Evolutionary conservation across 805 yeast species (phyloP).

Genomic region (Lachancea sp.): DNA sequence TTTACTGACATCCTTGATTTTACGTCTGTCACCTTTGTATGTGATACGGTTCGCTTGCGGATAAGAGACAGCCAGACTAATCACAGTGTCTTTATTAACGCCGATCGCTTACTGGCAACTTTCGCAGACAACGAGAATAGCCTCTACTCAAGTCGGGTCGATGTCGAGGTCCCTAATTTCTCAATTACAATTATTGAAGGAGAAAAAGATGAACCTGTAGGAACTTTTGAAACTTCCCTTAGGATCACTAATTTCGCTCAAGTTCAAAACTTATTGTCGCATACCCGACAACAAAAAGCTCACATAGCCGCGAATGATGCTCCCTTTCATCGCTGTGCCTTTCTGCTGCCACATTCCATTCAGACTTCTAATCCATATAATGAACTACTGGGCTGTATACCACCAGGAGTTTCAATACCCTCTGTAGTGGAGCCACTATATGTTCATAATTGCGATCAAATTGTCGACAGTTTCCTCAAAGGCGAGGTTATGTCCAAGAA

Average conservation of each 20-base stretch:
- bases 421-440: conserved; percentile 55
- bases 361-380: conserved; percentile 42
- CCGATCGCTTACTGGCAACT: conserved; percentile 33
- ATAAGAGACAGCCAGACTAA: conserved; percentile 34
- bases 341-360: conserved; percentile 49
- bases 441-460: conserved; percentile 39
- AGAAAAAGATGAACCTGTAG: conserved; percentile 24
- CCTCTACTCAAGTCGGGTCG: conserved; percentile 51
- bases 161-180: conserved; percentile 46
- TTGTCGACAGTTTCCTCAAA: conserved; percentile 26
- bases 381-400: conserved; percentile 45
- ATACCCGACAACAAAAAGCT: conserved; percentile 49
- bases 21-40: conserved; percentile 51
- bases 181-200: conserved; percentile 27
- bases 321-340: conserved; percentile 74
- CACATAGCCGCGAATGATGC: conserved; percentile 72
- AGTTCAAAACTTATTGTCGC: conserved; percentile 41
- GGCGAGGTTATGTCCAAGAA: not conserved
- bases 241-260: conserved; percentile 54
- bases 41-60: conserved; percentile 42
- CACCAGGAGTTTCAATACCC: conserved; percentile 60
- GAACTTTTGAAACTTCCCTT: conserved; percentile 52
- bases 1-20: conserved; percentile 60
- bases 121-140: conserved; percentile 66
- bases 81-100: conserved; percentile 19